A percentile compares a stretch with the other conserved stretches of the same genome.
Evolutionary conservation across 805 yeast genomes (phyloP).

Genomic region (Saccharomycopsis fodiens): DNA sequence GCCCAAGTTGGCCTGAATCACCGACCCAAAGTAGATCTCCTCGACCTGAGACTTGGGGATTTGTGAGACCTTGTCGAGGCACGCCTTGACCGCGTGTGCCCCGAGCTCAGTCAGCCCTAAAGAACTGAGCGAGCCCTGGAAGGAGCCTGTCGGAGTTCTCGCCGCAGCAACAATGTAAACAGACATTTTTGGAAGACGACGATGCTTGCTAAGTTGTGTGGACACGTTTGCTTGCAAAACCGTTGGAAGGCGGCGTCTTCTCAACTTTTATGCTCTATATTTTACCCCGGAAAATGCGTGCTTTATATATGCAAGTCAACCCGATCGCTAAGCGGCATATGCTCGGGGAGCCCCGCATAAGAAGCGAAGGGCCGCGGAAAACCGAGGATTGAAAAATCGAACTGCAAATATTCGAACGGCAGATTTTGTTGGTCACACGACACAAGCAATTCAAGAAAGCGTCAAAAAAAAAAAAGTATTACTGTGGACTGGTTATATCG

Average conservation of each 20-base stretch:
- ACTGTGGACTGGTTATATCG: neutral
- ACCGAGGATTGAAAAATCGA: neutral
- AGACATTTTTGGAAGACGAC: too few relatives aligned
- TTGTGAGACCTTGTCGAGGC: slow-evolving; percentile 72
- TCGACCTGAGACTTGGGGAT: slow-evolving; percentile 71
- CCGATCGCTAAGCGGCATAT: too few relatives aligned
- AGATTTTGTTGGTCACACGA: neutral
- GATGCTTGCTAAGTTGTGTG: too few relatives aligned
- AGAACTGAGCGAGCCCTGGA: slow-evolving; percentile 76
- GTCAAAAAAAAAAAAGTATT: neutral
- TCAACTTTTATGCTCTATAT: neutral
- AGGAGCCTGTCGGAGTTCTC: slow-evolving; percentile 97
- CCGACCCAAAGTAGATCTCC: slow-evolving; percentile 89
- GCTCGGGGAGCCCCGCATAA: neutral
- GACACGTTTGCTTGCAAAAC: too few relatives aligned
- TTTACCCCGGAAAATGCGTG: neutral
- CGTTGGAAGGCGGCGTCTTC: neutral
- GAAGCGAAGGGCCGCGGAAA: neutral
- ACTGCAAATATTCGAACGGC: neutral
- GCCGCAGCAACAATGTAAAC: slow-evolving; percentile 88
- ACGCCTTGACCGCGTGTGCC: slow-evolving; percentile 83
- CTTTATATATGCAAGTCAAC: neutral
- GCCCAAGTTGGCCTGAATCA: slow-evolving; percentile 85
- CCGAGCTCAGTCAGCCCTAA: slow-evolving; percentile 81
- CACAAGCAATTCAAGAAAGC: neutral